phyloP scores from a whole-genome alignment of 768 basidiomycete genomes.

The Mycena galopus region DNA sequence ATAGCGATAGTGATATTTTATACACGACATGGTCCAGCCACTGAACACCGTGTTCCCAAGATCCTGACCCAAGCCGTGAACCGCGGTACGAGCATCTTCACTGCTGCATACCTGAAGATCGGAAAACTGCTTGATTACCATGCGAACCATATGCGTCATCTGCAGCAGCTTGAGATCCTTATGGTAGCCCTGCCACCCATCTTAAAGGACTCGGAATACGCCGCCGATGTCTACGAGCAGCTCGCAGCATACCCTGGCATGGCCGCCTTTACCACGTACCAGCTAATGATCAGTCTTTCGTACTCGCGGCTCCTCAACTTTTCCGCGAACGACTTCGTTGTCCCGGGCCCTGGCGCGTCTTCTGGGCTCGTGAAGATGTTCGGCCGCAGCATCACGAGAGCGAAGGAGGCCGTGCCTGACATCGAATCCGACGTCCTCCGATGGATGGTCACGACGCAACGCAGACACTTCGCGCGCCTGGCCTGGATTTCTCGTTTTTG shows the following conservation, averaged over 20 bases:
- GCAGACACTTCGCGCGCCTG: conserved; percentile 72
- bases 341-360: conserved; percentile 74
- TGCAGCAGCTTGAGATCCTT: conserved; percentile 68
- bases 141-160: conserved; percentile 70
- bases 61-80: conserved; percentile 60
- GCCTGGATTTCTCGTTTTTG: conserved; percentile 64
- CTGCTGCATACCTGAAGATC: conserved; percentile 79
- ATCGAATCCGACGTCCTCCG: conserved; percentile 72
- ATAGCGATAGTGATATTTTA: too few species aligned
- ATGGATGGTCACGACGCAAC: conserved; percentile 73
- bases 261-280: conserved; percentile 82
- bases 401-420: conserved; percentile 44
- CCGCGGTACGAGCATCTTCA: conserved; percentile 67
- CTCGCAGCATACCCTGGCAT: conserved; percentile 74
- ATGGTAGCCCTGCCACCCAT: conserved; percentile 70
- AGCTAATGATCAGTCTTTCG: conserved; percentile 71
- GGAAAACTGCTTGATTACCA: conserved; percentile 66
- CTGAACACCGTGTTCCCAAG: too few species aligned
- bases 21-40: too few species aligned
- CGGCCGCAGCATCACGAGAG: conserved; percentile 52
- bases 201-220: conserved; percentile 62
- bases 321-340: conserved; percentile 76
- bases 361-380: conserved; percentile 82
- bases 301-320: conserved; percentile 72
- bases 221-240: conserved; percentile 75